Conservation (phyloP, 1,139 yeast genomes). For the Yamadazyma triangularis region DNA sequence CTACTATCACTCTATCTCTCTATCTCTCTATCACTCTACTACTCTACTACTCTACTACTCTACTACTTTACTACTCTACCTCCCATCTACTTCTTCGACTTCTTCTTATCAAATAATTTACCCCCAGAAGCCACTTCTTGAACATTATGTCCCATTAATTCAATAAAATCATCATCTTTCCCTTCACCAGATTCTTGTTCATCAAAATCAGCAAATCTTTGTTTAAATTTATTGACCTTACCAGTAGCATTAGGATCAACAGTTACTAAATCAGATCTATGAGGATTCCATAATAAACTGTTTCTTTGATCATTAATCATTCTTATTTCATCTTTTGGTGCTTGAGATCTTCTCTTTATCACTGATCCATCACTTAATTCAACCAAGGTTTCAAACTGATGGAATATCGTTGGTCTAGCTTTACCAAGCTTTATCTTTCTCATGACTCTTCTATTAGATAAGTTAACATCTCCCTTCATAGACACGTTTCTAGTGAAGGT, state of each 20-base stretch:
- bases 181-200: slow-evolving; percentile 8
- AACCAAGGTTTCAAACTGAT: slow-evolving; percentile 81
- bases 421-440: slow-evolving; percentile 62
- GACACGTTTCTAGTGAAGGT: slow-evolving; percentile 17
- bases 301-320: slow-evolving; percentile 88
- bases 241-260: slow-evolving; percentile 83
- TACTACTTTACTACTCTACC: too few relatives aligned
- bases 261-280: slow-evolving; percentile 69
- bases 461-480: slow-evolving; percentile 35
- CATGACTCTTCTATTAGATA: slow-evolving; percentile 50
- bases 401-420: slow-evolving; percentile 89
- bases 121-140: slow-evolving; percentile 63
- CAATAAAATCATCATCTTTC: slow-evolving; percentile 48
- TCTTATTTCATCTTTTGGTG: slow-evolving; percentile 82
- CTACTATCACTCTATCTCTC: too few relatives aligned
- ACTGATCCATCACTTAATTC: slow-evolving; percentile 95
- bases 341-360: slow-evolving; percentile 74
- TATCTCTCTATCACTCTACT: too few relatives aligned
- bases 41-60: too few relatives aligned
- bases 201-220: slow-evolving; percentile 58
- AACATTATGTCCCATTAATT: slow-evolving; percentile 59
- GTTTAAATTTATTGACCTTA: slow-evolving; percentile 77
- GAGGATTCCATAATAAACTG: slow-evolving; percentile 82
- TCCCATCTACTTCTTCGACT: slow-evolving; percentile 25
- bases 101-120: slow-evolving; percentile 51